phyloP scores from a whole-genome alignment of 352 stramenopile species.

The Discostella stelligera region DNA sequence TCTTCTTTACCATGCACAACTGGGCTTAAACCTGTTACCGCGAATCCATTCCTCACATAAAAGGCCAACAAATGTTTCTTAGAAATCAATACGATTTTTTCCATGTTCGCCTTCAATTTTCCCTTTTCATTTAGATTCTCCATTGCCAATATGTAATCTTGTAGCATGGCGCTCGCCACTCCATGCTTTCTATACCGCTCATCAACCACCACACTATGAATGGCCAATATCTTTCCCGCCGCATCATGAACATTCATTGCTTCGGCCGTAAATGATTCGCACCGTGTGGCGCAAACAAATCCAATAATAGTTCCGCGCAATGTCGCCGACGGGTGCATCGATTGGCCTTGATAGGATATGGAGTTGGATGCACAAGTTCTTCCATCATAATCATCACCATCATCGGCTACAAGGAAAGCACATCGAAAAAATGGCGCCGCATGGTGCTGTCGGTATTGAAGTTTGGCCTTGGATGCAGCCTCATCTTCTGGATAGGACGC shows the following conservation, averaged over 20 bases:
- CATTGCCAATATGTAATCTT: constrained; percentile 83
- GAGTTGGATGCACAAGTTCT: constrained; percentile 20
- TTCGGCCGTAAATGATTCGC: constrained; percentile 77
- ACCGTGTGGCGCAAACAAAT: constrained; percentile 88
- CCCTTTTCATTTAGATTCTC: constrained; percentile 57
- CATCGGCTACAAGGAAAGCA: constrained; percentile 78
- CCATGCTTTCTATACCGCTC: constrained; percentile 81
- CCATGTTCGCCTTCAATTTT: constrained; percentile 54
- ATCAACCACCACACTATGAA: constrained; percentile 88
- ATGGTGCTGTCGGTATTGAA: constrained; percentile 85
- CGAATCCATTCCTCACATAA: constrained; percentile 87
- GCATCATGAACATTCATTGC: constrained; percentile 86
- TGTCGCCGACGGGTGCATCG: constrained; percentile 16
- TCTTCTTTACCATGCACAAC: constrained; percentile 86
- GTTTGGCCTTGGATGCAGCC: constrained; percentile 82
- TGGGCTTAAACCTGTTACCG: constrained; percentile 75
- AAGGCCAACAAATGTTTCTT: constrained; percentile 87
- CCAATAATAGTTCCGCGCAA: constrained; percentile 79
- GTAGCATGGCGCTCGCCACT: constrained; percentile 84
- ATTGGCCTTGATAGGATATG: constrained; percentile 29
- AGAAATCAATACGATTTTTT: constrained; percentile 84
- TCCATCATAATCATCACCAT: background rate
- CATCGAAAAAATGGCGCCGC: constrained; percentile 82
- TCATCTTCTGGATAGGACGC: constrained; percentile 86
- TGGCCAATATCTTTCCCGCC: constrained; percentile 82